Evolutionary conservation across 345 rosid species (phyloP), one percentile per base, ranked within the genome.

Genomic region (Turnera subulata): DNA sequence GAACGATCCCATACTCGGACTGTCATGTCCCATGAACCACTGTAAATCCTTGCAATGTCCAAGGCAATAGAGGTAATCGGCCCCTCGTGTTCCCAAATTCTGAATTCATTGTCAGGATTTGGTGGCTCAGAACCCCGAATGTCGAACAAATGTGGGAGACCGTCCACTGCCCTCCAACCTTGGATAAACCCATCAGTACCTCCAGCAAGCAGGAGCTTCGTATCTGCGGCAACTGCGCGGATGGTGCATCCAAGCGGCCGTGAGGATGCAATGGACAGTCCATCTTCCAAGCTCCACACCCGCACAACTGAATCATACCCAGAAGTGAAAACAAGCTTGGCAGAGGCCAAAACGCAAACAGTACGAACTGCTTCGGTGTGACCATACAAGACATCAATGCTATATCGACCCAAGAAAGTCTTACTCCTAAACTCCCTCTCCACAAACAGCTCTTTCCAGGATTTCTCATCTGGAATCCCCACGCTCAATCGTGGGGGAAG

Each of bases 11-110:
- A 89, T 39, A 92, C 54, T 43, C 96, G 82, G 62, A 89, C 89
- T 38, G 96, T 75, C 98, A 86, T 84, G 71, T 92, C 98, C 98
- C 96, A 92, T 4, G 98, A 89, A 53, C 96, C 91, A 29, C 96
- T 92, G 49, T 73, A 89, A 58, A 92, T 80, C 72, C 72, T 78
- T 13, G 60, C 64, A 42, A 66, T 68, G 61, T 92, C 96, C 79
- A 92, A 55, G 21, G 89, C 89, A 62, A 92, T 84, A 54, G 77
- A 89, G 25, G 93, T 88, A 64, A 92, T 69, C 14, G 98, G 93
- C 22, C 96, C 98, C 40, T 70, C 90, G 15, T 92, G 98, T 63
- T 81, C 93, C 98, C 95, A 86, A 37, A 92, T 82, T 6, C 83
- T 82, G 69, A 80, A 81, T 64, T 80, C 85, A 29, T 8, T 29